Evolutionary conservation across 176 grass and related monocot genomes (phyloP).

Genomic region (Eragrostis curvula): DNA sequence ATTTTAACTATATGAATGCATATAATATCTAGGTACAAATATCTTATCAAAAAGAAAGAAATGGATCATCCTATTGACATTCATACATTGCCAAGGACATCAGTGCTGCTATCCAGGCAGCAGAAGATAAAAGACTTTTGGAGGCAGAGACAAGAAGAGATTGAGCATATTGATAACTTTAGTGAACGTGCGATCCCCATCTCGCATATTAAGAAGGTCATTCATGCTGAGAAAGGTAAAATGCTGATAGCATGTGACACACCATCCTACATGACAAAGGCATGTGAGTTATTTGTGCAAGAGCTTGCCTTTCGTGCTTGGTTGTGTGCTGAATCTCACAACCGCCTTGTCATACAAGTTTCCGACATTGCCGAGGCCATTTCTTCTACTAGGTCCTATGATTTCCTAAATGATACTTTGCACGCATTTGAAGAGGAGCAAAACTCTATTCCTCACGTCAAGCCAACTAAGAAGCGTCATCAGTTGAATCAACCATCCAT

Average conservation of each 20-base stretch:
- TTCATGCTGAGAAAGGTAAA: not conserved
- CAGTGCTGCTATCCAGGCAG: not conserved
- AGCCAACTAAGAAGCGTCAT: not conserved
- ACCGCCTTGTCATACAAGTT: not conserved
- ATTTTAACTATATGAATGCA: not conserved
- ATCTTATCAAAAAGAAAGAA: not conserved
- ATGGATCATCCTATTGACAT: not conserved
- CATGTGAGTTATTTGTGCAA: conserved; percentile 30
- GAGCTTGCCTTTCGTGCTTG: conserved; percentile 23
- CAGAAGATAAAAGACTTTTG: not conserved
- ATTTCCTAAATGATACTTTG: conserved; percentile 2
- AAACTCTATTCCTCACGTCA: not conserved
- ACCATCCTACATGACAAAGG: not conserved
- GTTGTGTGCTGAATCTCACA: conserved; percentile 1
- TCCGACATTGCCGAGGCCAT: conserved; percentile 6
- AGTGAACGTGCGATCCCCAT: not conserved
- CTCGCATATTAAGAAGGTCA: conserved; percentile 9
- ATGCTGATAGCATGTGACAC: conserved; percentile 16
- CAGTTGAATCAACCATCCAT: not conserved
- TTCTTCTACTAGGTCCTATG: not conserved
- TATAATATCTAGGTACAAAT: not conserved
- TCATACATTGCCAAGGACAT: not conserved
- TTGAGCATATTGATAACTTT: not conserved
- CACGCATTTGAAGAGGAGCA: not conserved
- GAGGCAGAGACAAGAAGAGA: not conserved